Conservation (phyloP, 2,329 filamentous ascomycete genomes). For the Thelonectria rubi region DNA sequence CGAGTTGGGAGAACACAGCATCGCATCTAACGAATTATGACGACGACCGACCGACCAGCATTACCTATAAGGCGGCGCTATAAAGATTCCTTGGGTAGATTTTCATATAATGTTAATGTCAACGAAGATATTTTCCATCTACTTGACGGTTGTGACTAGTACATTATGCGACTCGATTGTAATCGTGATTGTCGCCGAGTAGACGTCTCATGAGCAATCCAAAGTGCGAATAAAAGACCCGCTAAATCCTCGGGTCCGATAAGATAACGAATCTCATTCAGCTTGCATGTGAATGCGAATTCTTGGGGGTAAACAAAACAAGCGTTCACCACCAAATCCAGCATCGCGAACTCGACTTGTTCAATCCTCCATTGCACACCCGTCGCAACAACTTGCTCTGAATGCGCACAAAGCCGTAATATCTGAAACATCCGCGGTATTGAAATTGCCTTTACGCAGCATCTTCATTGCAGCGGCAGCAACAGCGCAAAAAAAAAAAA, state of each 20-base stretch:
- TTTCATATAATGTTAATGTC: slow-evolving; percentile 37
- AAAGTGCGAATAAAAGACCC: neutral
- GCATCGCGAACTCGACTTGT: slow-evolving; percentile 24
- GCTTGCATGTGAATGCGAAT: slow-evolving; percentile 38
- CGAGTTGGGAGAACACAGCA: slow-evolving; percentile 11
- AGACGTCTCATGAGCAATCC: neutral
- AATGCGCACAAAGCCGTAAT: too few relatives aligned
- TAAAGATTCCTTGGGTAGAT: slow-evolving; percentile 23
- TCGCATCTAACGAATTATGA: slow-evolving; percentile 34
- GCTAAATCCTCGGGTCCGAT: slow-evolving; percentile 26
- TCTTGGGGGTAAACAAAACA: slow-evolving; percentile 22
- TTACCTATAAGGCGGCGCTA: slow-evolving; percentile 5
- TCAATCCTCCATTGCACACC: neutral
- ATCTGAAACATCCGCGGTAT: neutral
- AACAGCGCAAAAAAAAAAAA: neutral
- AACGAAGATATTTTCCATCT: neutral
- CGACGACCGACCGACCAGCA: slow-evolving; percentile 10
- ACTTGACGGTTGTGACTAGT: neutral
- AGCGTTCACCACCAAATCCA: slow-evolving; percentile 28
- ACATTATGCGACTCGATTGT: neutral
- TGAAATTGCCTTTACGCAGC: neutral
- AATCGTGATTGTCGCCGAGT: neutral
- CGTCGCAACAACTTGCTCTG: neutral
- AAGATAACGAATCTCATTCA: slow-evolving; percentile 33
- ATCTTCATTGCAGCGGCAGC: neutral